Evolutionary conservation across 129 eudicot species (phyloP).

Genomic region (Lonicera japonica): DNA sequence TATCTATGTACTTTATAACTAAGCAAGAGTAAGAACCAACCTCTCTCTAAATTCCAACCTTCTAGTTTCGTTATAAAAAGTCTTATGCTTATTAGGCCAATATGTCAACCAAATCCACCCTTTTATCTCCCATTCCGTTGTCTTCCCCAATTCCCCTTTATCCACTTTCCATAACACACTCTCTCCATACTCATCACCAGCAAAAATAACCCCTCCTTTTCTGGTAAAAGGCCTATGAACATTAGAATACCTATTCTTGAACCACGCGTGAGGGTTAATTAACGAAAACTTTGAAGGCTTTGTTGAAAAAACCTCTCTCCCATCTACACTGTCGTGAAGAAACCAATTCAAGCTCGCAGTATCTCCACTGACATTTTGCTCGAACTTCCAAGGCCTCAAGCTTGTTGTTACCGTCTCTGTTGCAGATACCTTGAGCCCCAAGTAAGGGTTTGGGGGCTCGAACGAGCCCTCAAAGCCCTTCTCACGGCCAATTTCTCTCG

Average conservation of each 20-base stretch:
- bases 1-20: background rate
- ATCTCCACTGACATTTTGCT: slow-evolving; percentile 67
- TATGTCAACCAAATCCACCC: slow-evolving; percentile 91
- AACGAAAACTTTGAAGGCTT: slow-evolving; percentile 55
- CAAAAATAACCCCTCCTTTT: slow-evolving; percentile 82
- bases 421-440: slow-evolving; percentile 53
- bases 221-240: slow-evolving; percentile 77
- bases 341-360: slow-evolving; percentile 69
- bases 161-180: slow-evolving; percentile 84
- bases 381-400: slow-evolving; percentile 91
- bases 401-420: slow-evolving; percentile 61
- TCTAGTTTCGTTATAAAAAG: slow-evolving; percentile 65
- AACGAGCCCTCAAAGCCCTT: slow-evolving; percentile 60
- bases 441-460: slow-evolving; percentile 47
- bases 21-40: slow-evolving; percentile 46
- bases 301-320: slow-evolving; percentile 69
- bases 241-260: slow-evolving; percentile 60
- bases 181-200: slow-evolving; percentile 83
- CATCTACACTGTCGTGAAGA: slow-evolving; percentile 63
- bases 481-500: slow-evolving; percentile 56
- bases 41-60: slow-evolving; percentile 76
- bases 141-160: slow-evolving; percentile 47
- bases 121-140: slow-evolving; percentile 72
- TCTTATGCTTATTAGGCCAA: slow-evolving; percentile 84
- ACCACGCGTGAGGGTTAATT: slow-evolving; percentile 76